A percentile compares a stretch with the other conserved stretches of the same genome.
phyloP scores from a whole-genome alignment of 2,329 filamentous ascomycete species.

The Clathrospora elynae region DNA sequence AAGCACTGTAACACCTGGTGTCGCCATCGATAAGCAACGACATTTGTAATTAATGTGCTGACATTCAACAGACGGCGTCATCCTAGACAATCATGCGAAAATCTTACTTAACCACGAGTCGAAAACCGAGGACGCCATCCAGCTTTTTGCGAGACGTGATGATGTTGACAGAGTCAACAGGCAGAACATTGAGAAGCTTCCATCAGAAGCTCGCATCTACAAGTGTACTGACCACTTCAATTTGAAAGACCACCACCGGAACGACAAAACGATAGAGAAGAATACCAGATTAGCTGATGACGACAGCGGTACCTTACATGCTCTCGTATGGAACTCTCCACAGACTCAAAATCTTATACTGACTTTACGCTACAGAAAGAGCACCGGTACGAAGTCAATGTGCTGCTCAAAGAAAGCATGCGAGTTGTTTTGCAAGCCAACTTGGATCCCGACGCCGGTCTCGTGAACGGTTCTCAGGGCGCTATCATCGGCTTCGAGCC shows the following conservation, averaged over 20 bases:
- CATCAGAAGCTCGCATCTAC: conserved; percentile 30
- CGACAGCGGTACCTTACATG: conserved; percentile 25
- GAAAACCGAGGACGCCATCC: conserved; percentile 52
- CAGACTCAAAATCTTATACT: neutral
- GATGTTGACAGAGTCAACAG: conserved; percentile 45
- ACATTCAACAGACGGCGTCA: conserved; percentile 17
- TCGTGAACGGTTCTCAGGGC: conserved; percentile 47
- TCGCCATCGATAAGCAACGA: neutral
- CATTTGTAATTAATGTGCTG: neutral
- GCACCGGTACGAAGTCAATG: conserved; percentile 53
- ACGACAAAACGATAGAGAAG: conserved; percentile 23
- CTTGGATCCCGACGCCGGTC: conserved; percentile 42
- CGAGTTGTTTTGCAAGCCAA: conserved; percentile 61
- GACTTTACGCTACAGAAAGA: conserved; percentile 35
- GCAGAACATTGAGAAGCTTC: conserved; percentile 40
- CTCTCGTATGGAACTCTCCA: conserved; percentile 15
- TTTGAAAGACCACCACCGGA: conserved; percentile 40
- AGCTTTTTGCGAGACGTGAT: conserved; percentile 52
- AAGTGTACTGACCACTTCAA: conserved; percentile 52
- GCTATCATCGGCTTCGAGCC: conserved; percentile 46
- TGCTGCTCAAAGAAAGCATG: conserved; percentile 58
- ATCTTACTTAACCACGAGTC: conserved; percentile 55
- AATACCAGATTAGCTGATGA: conserved; percentile 16
- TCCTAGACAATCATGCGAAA: conserved; percentile 48
- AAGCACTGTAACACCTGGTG: neutral